These are phyloP conservation scores for Termitomyces sp. DNA, from an alignment of 768 basidiomycete genomes.

Conservation along the genomic window DNA sequence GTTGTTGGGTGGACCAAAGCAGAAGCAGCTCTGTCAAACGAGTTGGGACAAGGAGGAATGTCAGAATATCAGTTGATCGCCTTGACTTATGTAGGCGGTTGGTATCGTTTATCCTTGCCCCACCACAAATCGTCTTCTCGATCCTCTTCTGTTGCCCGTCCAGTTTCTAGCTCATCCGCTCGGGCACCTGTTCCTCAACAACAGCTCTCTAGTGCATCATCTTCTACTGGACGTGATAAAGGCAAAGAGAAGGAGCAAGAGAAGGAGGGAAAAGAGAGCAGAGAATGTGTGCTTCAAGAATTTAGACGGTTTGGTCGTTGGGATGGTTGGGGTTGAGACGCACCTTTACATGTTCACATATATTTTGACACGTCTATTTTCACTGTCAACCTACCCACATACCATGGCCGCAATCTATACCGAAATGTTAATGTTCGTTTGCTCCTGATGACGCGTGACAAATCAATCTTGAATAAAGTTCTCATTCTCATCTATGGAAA, in stretches of 20 bases:
- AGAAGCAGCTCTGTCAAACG: slow-evolving; percentile 38
- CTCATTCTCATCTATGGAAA: slow-evolving; percentile 62
- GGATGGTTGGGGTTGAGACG: slow-evolving; percentile 77
- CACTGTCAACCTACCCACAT: slow-evolving; percentile 5
- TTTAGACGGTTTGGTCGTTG: slow-evolving; percentile 81
- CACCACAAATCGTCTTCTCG: slow-evolving; percentile 18
- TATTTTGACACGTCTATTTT: slow-evolving; percentile 1
- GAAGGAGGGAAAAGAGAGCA: slow-evolving; percentile 53
- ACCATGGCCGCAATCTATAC: neutral
- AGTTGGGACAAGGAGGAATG: slow-evolving; percentile 15
- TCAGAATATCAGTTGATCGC: slow-evolving; percentile 76
- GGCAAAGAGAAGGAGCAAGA: slow-evolving; percentile 59
- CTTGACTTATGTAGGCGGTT: slow-evolving; percentile 85
- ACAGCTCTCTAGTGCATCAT: slow-evolving; percentile 53
- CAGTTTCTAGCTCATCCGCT: slow-evolving; percentile 37
- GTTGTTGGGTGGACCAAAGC: slow-evolving; percentile 81
- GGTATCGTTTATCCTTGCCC: slow-evolving; percentile 82
- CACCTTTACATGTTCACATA: neutral
- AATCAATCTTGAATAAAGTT: neutral
- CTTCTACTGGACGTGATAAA: slow-evolving; percentile 47
- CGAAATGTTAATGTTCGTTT: neutral
- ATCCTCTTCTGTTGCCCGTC: slow-evolving; percentile 10
- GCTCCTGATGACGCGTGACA: slow-evolving; percentile 12
- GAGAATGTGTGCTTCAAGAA: slow-evolving; percentile 68
- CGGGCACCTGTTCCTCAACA: slow-evolving; percentile 35